Evolutionary conservation across 1,284 basidiomycete genomes (phyloP), one percentile per base, ranked within the genome.

Genomic region (Microbotryum violaceum): DNA sequence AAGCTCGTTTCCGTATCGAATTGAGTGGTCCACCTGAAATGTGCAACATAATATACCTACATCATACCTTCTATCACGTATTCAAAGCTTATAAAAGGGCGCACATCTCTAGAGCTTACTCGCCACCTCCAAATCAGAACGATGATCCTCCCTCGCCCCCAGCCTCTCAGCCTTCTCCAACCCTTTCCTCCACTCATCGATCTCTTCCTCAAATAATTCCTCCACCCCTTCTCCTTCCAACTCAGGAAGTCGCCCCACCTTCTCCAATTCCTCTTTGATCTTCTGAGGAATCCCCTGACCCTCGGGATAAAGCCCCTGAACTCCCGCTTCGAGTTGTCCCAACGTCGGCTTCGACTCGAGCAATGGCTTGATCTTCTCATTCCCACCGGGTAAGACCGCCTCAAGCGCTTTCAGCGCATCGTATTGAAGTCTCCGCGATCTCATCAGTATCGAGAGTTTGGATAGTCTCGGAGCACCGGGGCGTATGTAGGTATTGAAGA

Each of bases 401-500:
- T 48, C 23, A 27, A 67, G 48, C 1, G 49, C 5, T 2, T 51
- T 54, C 10, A 68, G 48, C 0, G 60, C 44, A 20, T 60, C 55
- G 14, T 61, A 62, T 54, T 68, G 70, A 7, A 71, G 56, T 29
- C 70, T 64, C 37, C 66, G 66, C 6, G 71, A 71, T n/a, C 67
- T 65, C 57, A 70, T 60, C 18, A 70, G 67, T 25, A 72, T 56
- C 9, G 69, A 62, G 16, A 72, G 50, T 42, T 72, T 71, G 4
- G 69, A 52, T 12, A 70, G 63, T 2, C 45, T 55, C 0, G 56
- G 1, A 5, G 66, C 64, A 0, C 52, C 12, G 6, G 66, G 67
- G 14, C 61, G 60, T 54, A 72, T 62, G 59, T 47, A 68, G 45
- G 58, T 50, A 27, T 54, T 31, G 58, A 69, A 71, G 54, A 97